Evolutionary conservation across 2,329 filamentous ascomycete genomes (phyloP).

Genomic region (Lachnellula hyalina): DNA sequence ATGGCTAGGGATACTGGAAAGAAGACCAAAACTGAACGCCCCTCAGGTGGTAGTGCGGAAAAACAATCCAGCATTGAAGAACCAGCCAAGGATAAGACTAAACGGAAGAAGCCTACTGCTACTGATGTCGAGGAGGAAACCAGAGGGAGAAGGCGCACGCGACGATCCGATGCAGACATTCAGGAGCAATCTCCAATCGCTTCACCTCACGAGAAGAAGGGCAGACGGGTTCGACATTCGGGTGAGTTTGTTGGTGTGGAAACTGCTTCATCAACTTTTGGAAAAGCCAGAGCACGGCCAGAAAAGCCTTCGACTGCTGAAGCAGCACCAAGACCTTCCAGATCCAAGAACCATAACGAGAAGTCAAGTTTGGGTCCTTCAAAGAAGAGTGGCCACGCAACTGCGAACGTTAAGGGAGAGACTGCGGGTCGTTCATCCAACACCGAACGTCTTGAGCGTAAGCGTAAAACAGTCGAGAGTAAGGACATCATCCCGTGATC

Average conservation of each 20-base stretch:
- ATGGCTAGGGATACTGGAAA: not conserved
- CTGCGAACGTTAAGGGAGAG: not conserved
- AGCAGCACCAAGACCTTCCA: not conserved
- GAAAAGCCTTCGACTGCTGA: not conserved
- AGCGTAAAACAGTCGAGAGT: constrained; percentile 12
- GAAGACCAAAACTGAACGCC: not conserved
- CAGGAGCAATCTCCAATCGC: not conserved
- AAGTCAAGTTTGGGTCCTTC: not conserved
- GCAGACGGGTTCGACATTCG: not conserved
- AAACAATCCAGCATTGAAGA: not conserved
- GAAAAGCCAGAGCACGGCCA: constrained; percentile 6
- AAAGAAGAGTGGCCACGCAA: not conserved
- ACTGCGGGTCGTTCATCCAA: constrained; percentile 2
- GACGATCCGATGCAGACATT: constrained; percentile 4
- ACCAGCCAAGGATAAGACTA: not conserved
- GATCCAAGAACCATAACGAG: not conserved
- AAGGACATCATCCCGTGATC: constrained; percentile 9
- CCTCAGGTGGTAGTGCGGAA: not conserved
- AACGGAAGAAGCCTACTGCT: not conserved
- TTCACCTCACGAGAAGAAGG: not conserved
- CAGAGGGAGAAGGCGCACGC: constrained; percentile 6
- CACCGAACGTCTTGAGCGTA: constrained; percentile 3
- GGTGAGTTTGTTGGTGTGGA: constrained; percentile 13
- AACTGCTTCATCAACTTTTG: constrained; percentile 20
- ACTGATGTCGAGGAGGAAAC: not conserved